These are phyloP conservation scores for Trichophyton equinum DNA, from an alignment of 2,329 filamentous ascomycete species.

Conservation along the genomic window DNA sequence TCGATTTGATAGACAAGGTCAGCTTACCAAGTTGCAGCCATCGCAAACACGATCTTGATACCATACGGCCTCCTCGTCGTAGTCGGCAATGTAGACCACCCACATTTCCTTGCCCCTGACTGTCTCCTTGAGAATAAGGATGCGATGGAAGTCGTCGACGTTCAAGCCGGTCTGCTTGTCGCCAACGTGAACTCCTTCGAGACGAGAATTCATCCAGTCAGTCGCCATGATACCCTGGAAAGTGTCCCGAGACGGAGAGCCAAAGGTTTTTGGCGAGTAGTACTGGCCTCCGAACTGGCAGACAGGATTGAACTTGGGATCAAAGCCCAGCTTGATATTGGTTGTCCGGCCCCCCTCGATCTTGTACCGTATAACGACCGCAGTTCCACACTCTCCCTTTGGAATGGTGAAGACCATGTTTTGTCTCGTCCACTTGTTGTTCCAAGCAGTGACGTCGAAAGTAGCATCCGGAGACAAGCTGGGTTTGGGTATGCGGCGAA, in stretches of 20 bases:
- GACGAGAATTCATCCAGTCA: slow-evolving; percentile 4
- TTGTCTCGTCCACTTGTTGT: neutral
- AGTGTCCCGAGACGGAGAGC: neutral
- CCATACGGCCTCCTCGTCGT: slow-evolving; percentile 4
- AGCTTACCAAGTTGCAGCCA: slow-evolving; percentile 6
- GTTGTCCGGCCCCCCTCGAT: neutral
- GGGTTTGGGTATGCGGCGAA: slow-evolving; percentile 1
- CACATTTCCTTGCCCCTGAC: slow-evolving; percentile 4
- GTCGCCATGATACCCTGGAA: slow-evolving; percentile 5
- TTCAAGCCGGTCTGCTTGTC: neutral
- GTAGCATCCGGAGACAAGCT: neutral
- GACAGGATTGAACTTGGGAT: slow-evolving; percentile 8
- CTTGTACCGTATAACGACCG: slow-evolving; percentile 6
- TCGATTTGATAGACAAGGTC: neutral
- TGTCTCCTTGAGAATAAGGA: neutral
- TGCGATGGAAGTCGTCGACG: neutral
- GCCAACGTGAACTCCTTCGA: slow-evolving; percentile 2
- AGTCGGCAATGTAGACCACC: slow-evolving; percentile 5
- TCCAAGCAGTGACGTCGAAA: slow-evolving; percentile 5
- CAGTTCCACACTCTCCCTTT: neutral
- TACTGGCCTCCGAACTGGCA: slow-evolving; percentile 6
- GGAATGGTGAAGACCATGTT: slow-evolving; percentile 4
- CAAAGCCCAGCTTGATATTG: slow-evolving; percentile 7
- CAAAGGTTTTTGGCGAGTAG: slow-evolving; percentile 2
- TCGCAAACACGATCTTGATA: slow-evolving; percentile 5